phyloP scores from a whole-genome alignment of 805 yeast species.

The Yarrowia sp. region DNA sequence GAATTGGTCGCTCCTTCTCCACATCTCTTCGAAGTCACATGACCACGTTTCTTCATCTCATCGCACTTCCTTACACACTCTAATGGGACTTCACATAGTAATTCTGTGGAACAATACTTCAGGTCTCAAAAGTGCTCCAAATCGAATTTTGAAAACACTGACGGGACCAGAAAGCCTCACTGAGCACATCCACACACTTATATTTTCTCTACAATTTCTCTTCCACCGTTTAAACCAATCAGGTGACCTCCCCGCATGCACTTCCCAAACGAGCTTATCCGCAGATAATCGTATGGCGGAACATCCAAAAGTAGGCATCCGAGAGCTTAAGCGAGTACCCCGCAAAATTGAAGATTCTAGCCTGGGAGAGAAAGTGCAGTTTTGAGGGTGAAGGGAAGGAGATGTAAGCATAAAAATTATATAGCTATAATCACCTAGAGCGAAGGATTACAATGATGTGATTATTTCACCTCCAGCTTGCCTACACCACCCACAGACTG shows the following conservation, averaged over 20 bases:
- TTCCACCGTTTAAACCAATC: background rate
- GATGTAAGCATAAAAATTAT: background rate
- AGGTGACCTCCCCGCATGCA: slow-evolving; percentile 15
- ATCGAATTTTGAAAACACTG: too few species aligned
- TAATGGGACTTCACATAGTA: too few species aligned
- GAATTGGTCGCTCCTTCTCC: too few species aligned
- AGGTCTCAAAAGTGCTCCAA: too few species aligned
- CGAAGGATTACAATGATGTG: background rate
- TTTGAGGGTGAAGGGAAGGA: too few species aligned
- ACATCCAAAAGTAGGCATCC: slow-evolving; percentile 18
- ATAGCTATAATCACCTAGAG: background rate
- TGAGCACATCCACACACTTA: too few species aligned
- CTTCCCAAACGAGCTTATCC: slow-evolving; percentile 32
- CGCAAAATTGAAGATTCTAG: background rate
- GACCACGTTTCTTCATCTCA: too few species aligned
- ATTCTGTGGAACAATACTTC: too few species aligned
- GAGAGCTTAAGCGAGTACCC: slow-evolving; percentile 16
- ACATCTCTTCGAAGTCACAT: too few species aligned
- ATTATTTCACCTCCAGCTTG: background rate
- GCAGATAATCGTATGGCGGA: slow-evolving; percentile 5
- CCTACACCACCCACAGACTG: background rate
- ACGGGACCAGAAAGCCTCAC: too few species aligned
- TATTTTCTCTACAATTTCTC: too few species aligned
- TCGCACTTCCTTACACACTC: too few species aligned
- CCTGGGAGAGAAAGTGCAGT: background rate